Conservation (phyloP, 192 early-diverging fungal genomes). For the Coemansia biformis region DNA sequence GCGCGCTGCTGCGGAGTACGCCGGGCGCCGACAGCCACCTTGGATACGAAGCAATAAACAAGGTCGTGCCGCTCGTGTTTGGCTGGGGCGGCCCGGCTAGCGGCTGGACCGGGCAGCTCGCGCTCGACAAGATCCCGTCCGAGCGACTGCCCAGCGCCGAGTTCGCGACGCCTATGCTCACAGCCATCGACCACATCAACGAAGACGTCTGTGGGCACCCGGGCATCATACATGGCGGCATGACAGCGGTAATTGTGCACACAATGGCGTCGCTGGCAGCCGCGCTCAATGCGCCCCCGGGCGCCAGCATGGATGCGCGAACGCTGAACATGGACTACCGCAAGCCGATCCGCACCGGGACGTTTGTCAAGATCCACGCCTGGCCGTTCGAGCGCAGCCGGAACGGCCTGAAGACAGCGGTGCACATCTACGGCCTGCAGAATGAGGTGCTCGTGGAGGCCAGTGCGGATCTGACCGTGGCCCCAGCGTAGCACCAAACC, state of each 20-base stretch:
- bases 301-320: constrained; percentile 7
- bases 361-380: constrained; percentile 43
- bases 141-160: constrained; percentile 12
- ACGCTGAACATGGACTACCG: constrained; percentile 49
- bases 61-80: constrained; percentile 25
- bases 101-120: constrained; percentile 10
- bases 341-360: constrained; percentile 24
- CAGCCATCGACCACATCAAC: constrained; percentile 33
- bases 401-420: constrained; percentile 9
- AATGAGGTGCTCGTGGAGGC: constrained; percentile 35
- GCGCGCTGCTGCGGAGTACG: not conserved
- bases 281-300: constrained; percentile 19
- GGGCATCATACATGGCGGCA: constrained; percentile 41
- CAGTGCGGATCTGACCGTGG: constrained; percentile 14
- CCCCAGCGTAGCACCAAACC: not conserved
- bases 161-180: constrained; percentile 20
- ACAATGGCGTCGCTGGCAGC: constrained; percentile 30
- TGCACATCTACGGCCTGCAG: constrained; percentile 26
- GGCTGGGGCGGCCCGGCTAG: constrained; percentile 12
- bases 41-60: constrained; percentile 20
- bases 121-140: constrained; percentile 6
- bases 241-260: constrained; percentile 39
- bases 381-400: constrained; percentile 23
- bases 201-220: constrained; percentile 35
- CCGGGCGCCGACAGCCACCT: constrained; percentile 24